Evolutionary conservation across 2,329 filamentous ascomycete genomes (phyloP).

Genomic region (Magnaporthiopsis poae): DNA sequence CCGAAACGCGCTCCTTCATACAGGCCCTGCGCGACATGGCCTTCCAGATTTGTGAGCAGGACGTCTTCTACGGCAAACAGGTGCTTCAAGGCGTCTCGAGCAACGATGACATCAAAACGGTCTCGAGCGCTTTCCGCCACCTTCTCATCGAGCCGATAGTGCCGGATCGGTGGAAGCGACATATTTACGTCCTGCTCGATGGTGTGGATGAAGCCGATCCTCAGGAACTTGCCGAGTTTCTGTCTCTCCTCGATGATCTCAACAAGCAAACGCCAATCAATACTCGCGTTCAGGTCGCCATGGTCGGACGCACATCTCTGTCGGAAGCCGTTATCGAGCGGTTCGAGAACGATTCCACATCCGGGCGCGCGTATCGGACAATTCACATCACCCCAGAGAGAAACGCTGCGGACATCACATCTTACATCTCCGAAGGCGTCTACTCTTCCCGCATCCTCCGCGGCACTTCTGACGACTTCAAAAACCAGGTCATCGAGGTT

Average conservation of each 20-base stretch:
- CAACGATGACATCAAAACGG: slow-evolving; percentile 6
- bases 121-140: slow-evolving; percentile 6
- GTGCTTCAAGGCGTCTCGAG: slow-evolving; percentile 1
- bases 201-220: slow-evolving; percentile 8
- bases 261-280: slow-evolving; percentile 2
- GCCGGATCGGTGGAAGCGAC: slow-evolving; percentile 6
- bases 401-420: slow-evolving; percentile 1
- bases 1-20: slow-evolving; percentile 6
- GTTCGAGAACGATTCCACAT: not conserved
- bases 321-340: not conserved
- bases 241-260: slow-evolving; percentile 5
- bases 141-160: slow-evolving; percentile 4
- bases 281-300: slow-evolving; percentile 7
- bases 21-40: slow-evolving; percentile 7
- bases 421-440: slow-evolving; percentile 6
- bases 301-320: slow-evolving; percentile 6
- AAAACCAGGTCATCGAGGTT: not conserved
- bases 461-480: slow-evolving; percentile 1
- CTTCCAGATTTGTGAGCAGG: slow-evolving; percentile 7
- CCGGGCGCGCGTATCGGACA: not conserved
- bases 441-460: not conserved
- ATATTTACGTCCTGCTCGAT: slow-evolving; percentile 5
- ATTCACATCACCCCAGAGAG: slow-evolving; percentile 8
- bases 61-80: slow-evolving; percentile 9
- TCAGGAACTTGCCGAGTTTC: slow-evolving; percentile 3